Percentiles rank a stretch among this genome's conserved stretches.
Evolutionary conservation across 495 filamentous ascomycete genomes (phyloP).

Genomic region (Daldinia grandis): DNA sequence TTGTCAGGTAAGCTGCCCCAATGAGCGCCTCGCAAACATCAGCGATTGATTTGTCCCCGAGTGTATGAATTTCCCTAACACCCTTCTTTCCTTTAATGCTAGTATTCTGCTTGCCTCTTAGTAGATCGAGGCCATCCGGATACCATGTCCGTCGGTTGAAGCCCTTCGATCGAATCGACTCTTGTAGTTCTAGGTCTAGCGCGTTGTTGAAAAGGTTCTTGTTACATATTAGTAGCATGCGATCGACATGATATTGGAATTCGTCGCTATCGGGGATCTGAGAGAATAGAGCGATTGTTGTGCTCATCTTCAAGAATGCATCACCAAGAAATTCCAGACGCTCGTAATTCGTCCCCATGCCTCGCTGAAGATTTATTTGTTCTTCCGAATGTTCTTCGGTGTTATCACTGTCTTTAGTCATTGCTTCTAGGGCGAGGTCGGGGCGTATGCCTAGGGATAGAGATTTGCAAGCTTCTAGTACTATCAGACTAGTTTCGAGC

Average conservation of each 20-base stretch:
- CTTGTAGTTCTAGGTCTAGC: constrained; percentile 69
- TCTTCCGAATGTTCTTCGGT: constrained; percentile 76
- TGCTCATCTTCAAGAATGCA: constrained; percentile 94
- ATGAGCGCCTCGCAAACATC: constrained; percentile 97
- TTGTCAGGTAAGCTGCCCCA: constrained; percentile 81
- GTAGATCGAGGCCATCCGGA: constrained; percentile 71
- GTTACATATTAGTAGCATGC: constrained; percentile 94
- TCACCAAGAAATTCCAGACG: constrained; percentile 94
- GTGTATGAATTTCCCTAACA: constrained; percentile 62
- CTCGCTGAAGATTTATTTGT: constrained; percentile 78
- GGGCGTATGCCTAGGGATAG: constrained; percentile 69
- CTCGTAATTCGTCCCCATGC: constrained; percentile 98
- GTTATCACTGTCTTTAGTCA: constrained; percentile 96
- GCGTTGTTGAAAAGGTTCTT: constrained; percentile 85
- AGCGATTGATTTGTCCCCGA: constrained; percentile 93
- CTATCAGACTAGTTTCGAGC: constrained; percentile 82
- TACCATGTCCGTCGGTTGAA: constrained; percentile 88
- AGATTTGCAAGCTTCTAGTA: constrained; percentile 68
- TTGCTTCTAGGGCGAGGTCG: constrained; percentile 81
- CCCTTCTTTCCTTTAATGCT: constrained; percentile 49
- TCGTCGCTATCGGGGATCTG: constrained; percentile 81
- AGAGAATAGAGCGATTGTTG: constrained; percentile 83
- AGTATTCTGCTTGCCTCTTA: constrained; percentile 54
- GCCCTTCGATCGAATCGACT: constrained; percentile 81
- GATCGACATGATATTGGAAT: constrained; percentile 85